Evolutionary conservation across 352 stramenopile genomes (phyloP), one percentile per base, ranked within the genome.

Genomic region (Phytophthora constricta): DNA sequence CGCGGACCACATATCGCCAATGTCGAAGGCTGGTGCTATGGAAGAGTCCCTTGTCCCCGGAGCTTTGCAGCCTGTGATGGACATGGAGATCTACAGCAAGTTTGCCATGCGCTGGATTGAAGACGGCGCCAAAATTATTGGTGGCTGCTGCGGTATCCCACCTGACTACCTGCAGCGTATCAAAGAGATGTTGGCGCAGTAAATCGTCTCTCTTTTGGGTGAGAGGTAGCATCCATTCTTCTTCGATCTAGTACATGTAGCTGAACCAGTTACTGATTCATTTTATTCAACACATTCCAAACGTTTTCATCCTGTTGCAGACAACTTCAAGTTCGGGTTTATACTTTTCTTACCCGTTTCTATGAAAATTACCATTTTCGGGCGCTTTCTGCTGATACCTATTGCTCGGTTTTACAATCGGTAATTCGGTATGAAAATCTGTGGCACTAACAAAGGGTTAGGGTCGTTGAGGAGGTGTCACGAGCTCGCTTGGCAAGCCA

Each of bases 101-200:
- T 97, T 97, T 76, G 80, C 87, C 4, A 57, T 74, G 58, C 68
- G 77, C 49, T 97, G 91, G 90, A 77, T 95, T 41, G 51, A 86
- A 28, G 75, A 80, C 10, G 81, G 84, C 25, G 80, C 90, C 10
- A 78, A 83, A 58, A 76, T 98, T 19, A 81, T 98, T 33, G 94
- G 92, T 28, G 90, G 92, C 16, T 98, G 94, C 74, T 98, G 94
- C 65, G 90, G 78, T 26, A 91, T 98, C 25, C 77, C 89, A 5
- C 89, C 92, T 0, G 77, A 80, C 37, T 91, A 98, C 65, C 87
- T 98, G 58, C 64, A 68, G 33, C 58, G 73, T 22, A 68, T 95
- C 39, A 59, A 62, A 16, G 63, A 76, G 42, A 48, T 58, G 8
- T 33, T 71, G 4, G 28, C 62, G 25, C 28, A 43, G 50, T 61